Evolutionary conservation across 2,329 filamentous ascomycete genomes (phyloP), one percentile per base, ranked within the genome.

Genomic region (Aspergillus thermomutatus): DNA sequence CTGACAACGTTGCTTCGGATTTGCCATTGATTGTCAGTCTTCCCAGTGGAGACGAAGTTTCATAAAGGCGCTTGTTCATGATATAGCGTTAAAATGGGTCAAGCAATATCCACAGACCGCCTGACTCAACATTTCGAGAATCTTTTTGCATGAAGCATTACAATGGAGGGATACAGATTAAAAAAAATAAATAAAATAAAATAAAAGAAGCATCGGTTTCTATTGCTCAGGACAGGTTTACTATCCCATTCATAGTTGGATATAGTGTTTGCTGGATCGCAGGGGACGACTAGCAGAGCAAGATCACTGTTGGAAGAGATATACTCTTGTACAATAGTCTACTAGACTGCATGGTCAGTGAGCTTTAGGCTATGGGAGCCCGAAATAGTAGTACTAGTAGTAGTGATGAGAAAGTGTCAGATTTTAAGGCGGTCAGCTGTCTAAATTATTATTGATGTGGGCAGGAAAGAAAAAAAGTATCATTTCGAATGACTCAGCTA

Each of bases 401-500:
- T 17, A 34, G 31, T 17, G 7, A 14, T 17, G 11, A 34, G 14
- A 34, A 34, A 17, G 31, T 17, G 25, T 26, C 7, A 14, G 31
- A 37, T 37, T 17, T 5, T 21, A 21, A 43, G 40, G 40, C 40
- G 40, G 40, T 43, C 40, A 21, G 31, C 31, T 37, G 14, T 37
- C 31, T 3, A 17, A 14, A 37, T 3, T 17, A 37, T 3, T 17
- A 37, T 37, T 17, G 14, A 46, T 53, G 31, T 31, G 37, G 26
- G 57, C 62, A 66, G 59, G 66, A 63, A 65, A 64, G 50, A 55
- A 43, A 50, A 49, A 50, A 47, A 37, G 37, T 28, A 40, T 21
- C 49, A 23, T 43, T 17, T 40, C 23, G 34, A 52, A 60, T 69
- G 66, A 69, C 59, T 68, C 66, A 67, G 60, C 65, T 49, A 52